Conservation (phyloP, 2,329 filamentous ascomycete genomes). For the Periconia sp. region DNA sequence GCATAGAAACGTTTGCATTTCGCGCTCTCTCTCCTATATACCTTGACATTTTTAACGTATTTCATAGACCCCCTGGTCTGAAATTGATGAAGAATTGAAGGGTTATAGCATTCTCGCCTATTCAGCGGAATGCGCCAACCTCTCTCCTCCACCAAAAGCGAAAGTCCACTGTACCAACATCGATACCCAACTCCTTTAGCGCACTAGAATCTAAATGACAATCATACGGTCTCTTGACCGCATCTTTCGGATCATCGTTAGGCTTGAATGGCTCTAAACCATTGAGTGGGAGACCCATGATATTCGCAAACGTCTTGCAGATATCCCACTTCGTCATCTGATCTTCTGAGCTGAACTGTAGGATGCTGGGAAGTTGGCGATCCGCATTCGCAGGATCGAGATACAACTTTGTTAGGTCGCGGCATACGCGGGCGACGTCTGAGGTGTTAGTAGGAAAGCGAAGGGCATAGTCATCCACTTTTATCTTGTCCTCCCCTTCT, state of each 20-base stretch:
- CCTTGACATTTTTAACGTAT: too few species aligned
- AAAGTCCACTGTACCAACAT: conserved; percentile 77
- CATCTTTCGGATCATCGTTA: conserved; percentile 72
- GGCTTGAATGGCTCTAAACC: conserved; percentile 64
- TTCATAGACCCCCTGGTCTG: too few species aligned
- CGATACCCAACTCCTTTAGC: conserved; percentile 75
- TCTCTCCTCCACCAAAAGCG: conserved; percentile 73
- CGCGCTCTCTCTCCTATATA: too few species aligned
- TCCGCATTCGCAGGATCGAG: conserved; percentile 39
- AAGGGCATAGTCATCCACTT: conserved; percentile 86
- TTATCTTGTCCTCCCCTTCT: conserved; percentile 60
- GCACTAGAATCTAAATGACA: conserved; percentile 82
- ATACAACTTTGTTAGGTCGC: conserved; percentile 76
- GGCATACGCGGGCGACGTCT: conserved; percentile 80
- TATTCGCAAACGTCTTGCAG: conserved; percentile 76
- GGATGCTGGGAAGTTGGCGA: conserved; percentile 67
- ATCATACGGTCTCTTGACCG: conserved; percentile 82
- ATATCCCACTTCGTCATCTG: conserved; percentile 90
- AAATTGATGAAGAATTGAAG: too few species aligned
- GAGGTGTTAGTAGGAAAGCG: conserved; percentile 89
- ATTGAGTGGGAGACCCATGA: conserved; percentile 75
- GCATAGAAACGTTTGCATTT: too few species aligned
- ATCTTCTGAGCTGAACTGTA: conserved; percentile 90
- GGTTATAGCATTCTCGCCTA: too few species aligned
- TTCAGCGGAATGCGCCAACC: conserved; percentile 38